Evolutionary conservation across 2,329 filamentous ascomycete species (phyloP), one percentile per base, ranked within the genome.

Genomic region (Fusarium veterinarium): DNA sequence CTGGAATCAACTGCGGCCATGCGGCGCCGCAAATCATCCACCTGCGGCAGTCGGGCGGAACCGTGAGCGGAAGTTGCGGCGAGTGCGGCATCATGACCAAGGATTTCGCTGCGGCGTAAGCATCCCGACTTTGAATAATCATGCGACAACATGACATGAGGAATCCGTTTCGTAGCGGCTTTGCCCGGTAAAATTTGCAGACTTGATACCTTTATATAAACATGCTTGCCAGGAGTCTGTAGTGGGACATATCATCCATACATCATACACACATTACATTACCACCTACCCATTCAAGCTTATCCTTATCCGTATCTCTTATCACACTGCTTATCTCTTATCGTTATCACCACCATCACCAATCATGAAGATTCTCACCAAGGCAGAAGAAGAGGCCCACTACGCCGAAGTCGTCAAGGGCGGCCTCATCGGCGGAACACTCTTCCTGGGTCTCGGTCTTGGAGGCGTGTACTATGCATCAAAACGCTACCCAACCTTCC

Each of bases 291-390:
- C 16, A n/a, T 4, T 19, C 19, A 19, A 33, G 44, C 35, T 60
- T 46, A 67, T 67, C 38, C n/a, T 48, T 56, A 53, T 60, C 28
- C 25, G 20, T 65, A 59, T 71, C n/a, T 2, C 25, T 56, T 46
- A 64, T 55, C 41, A 49, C 40, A 19, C 16, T 6, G 13, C 48
- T 51, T 51, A 51, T 58, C 55, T 3, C 37, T 60, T 60, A 60
- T 60, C 58, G 11, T 6, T 19, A 41, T 40, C 57, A 19, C 67
- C 53, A 19, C 67, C 53, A 64, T 72, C 70, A n/a, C 33, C 77
- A 83, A 87, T 61, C 73, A 99, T 98, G 96, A 98, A 98, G 92
- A 87, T 98, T 80, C 89, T 98, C 81, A 97, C 93, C 77, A 94
- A 95, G 81, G 93, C 98, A 89, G 94, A 98, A 86, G 95, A 98